A percentile compares a stretch with the other conserved stretches of the same genome.
Evolutionary conservation across 805 yeast genomes (phyloP).

Genomic region (Wickerhamiella occidentalis): DNA sequence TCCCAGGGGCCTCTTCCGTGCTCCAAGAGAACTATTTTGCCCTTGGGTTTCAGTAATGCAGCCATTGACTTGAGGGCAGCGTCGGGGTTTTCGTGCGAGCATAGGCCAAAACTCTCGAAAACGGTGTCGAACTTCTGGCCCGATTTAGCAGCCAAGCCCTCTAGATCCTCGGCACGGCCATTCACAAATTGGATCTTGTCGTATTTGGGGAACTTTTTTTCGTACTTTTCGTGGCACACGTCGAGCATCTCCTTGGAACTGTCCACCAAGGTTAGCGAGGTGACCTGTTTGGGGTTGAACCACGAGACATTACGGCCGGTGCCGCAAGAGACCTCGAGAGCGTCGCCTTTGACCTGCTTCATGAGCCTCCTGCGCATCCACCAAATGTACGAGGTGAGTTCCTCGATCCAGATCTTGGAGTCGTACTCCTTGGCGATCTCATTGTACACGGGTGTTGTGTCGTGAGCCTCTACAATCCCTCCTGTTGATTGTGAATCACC

Average conservation of each 20-base stretch:
- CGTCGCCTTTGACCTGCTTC: constrained; percentile 75
- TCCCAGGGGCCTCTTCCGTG: constrained; percentile 84
- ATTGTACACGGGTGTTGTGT: constrained; percentile 58
- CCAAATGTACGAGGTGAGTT: constrained; percentile 35
- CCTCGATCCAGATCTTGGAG: constrained; percentile 63
- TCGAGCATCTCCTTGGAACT: constrained; percentile 80
- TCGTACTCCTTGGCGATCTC: constrained; percentile 71
- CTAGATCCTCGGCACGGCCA: constrained; percentile 77
- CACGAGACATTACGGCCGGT: constrained; percentile 87
- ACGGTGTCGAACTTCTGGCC: constrained; percentile 70
- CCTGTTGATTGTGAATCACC: constrained; percentile 11
- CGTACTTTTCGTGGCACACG: constrained; percentile 60
- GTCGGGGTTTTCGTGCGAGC: constrained; percentile 92
- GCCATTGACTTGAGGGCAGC: constrained; percentile 65
- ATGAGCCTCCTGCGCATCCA: constrained; percentile 66
- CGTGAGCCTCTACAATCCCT: constrained; percentile 32
- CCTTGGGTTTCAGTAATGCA: constrained; percentile 69
- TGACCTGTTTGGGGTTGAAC: constrained; percentile 44
- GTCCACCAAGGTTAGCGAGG: constrained; percentile 75
- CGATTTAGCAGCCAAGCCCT: constrained; percentile 37
- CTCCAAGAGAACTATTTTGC: constrained; percentile 75
- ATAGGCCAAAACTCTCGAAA: constrained; percentile 85
- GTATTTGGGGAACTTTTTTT: constrained; percentile 51
- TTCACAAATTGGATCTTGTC: constrained; percentile 74
- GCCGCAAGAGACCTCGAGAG: constrained; percentile 88